Percentiles rank a stretch among this genome's conserved stretches.
Evolutionary conservation across 2,329 filamentous ascomycete genomes (phyloP).

Genomic region (Scytalidium lignicola): DNA sequence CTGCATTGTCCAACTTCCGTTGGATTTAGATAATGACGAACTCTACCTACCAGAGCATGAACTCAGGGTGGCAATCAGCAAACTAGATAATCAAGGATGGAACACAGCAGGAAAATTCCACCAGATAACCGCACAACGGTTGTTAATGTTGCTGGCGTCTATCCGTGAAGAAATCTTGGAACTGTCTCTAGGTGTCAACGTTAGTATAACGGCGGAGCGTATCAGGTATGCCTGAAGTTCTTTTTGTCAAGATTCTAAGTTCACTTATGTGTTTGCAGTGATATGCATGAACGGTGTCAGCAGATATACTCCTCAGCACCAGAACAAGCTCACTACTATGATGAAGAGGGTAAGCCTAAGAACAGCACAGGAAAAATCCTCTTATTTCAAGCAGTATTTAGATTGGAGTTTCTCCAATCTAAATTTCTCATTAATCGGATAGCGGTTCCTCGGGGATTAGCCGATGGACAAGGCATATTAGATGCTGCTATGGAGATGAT

Average conservation of each 20-base stretch:
- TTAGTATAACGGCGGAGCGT: background rate
- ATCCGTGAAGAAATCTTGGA: conserved; percentile 7
- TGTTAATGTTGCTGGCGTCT: background rate
- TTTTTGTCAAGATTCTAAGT: background rate
- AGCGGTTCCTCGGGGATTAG: background rate
- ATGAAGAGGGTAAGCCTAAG: conserved; percentile 12
- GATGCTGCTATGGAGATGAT: conserved; percentile 5
- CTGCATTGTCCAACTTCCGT: conserved; percentile 3
- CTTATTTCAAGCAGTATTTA: conserved; percentile 15
- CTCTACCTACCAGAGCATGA: background rate
- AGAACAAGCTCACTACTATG: conserved; percentile 18
- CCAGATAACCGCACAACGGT: background rate
- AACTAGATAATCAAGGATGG: conserved; percentile 7
- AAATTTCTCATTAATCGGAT: conserved; percentile 4
- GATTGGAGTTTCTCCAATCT: conserved; percentile 3
- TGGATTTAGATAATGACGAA: conserved; percentile 6
- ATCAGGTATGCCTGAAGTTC: background rate
- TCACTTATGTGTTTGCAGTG: conserved; percentile 10
- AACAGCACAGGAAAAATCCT: conserved; percentile 10
- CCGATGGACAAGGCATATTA: conserved; percentile 3
- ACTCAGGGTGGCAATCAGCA: background rate
- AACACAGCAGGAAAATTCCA: conserved; percentile 6
- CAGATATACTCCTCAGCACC: conserved; percentile 14
- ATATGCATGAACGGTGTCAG: conserved; percentile 15
- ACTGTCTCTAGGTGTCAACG: conserved; percentile 1